Conservation (phyloP, 208 protist genomes). For the Leishmania gerbilli region DNA sequence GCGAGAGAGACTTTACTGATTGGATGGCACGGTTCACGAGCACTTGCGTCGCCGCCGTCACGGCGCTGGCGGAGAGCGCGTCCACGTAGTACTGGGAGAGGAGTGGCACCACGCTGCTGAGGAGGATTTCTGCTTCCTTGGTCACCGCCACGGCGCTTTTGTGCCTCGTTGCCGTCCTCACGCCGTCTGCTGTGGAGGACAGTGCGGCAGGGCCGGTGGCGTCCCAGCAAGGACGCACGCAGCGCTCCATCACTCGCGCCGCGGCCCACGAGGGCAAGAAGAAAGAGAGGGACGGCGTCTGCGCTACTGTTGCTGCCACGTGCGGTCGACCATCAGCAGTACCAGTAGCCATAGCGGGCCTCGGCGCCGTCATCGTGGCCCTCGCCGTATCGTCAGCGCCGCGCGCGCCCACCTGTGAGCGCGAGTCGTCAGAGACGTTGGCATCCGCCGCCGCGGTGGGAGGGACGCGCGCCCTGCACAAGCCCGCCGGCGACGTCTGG, state of each 20-base stretch:
- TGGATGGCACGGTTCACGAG: constrained; percentile 33
- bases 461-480: background rate
- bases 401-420: background rate
- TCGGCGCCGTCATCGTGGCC: background rate
- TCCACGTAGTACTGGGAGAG: constrained; percentile 33
- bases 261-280: constrained; percentile 29
- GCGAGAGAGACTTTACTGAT: constrained; percentile 21
- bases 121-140: constrained; percentile 15
- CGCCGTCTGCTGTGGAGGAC: background rate
- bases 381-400: background rate
- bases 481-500: background rate
- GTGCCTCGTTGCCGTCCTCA: background rate
- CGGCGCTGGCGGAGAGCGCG: constrained; percentile 11
- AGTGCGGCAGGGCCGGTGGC: background rate
- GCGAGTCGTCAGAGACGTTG: background rate
- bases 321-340: background rate
- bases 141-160: background rate
- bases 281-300: constrained; percentile 22
- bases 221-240: constrained; percentile 19
- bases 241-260: constrained; percentile 21
- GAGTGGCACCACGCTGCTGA: constrained; percentile 30
- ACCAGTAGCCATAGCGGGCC: background rate
- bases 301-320: background rate
- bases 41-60: constrained; percentile 25
- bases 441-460: background rate